Conservation (phyloP, 371 early-diverging fungal genomes). For the Smittium culicis region DNA sequence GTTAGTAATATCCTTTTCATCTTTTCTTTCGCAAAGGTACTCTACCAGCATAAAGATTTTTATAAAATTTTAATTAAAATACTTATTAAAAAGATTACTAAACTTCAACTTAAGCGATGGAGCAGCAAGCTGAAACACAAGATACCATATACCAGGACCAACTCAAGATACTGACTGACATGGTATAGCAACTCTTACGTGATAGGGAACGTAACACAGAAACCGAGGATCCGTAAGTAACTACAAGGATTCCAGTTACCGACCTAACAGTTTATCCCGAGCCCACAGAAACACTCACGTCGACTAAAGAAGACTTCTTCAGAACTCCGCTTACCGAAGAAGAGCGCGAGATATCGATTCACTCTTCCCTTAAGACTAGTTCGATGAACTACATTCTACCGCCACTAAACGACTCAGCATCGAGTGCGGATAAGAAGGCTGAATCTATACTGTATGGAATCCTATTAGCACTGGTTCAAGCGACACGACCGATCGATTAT, state of each 20-base stretch:
- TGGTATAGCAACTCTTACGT: neutral
- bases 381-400: neutral
- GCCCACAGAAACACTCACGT: neutral
- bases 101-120: neutral
- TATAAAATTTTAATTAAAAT: no score
- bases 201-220: neutral
- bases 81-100: neutral
- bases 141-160: neutral
- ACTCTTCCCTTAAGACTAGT: neutral
- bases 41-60: neutral
- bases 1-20: neutral
- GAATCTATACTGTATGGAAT: neutral
- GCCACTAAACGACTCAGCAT: neutral
- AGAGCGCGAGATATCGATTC: neutral
- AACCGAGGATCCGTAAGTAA: neutral
- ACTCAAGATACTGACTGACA: neutral
- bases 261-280: neutral
- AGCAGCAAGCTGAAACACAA: neutral
- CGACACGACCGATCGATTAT: neutral
- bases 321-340: neutral
- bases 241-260: neutral
- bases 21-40: neutral
- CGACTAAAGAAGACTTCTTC: constrained; percentile 7
- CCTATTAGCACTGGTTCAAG: neutral
- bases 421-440: no score